Conservation (phyloP, 192 early-diverging fungal species). For the Mortierella alpina region DNA sequence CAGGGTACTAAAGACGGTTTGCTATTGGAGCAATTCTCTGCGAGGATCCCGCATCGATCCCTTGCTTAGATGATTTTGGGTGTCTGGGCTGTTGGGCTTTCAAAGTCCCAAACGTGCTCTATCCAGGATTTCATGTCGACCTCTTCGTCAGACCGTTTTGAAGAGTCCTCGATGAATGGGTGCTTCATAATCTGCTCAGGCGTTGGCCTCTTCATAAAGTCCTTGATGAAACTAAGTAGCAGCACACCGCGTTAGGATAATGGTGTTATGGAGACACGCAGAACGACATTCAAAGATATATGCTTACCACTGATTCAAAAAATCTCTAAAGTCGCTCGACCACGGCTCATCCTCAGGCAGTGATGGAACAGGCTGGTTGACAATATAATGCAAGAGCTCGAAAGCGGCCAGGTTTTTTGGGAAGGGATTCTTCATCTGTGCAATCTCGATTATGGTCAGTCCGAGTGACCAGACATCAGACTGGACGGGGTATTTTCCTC, state of each 20-base stretch:
- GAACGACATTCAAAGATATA: conserved; percentile 5
- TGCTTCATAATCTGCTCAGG: conserved; percentile 76
- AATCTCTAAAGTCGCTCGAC: conserved; percentile 72
- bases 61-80: conserved; percentile 24
- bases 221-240: conserved; percentile 75
- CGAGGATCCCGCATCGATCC: no score
- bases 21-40: not conserved
- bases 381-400: conserved; percentile 94
- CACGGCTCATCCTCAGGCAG: conserved; percentile 73
- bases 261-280: not conserved
- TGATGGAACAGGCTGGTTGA: conserved; percentile 86
- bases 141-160: conserved; percentile 53
- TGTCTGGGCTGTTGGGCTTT: conserved; percentile 33
- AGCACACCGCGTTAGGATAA: not conserved
- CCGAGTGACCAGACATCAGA: conserved; percentile 98
- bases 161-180: conserved; percentile 74
- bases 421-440: conserved; percentile 92
- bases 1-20: not conserved
- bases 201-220: conserved; percentile 73
- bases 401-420: conserved; percentile 87
- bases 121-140: conserved; percentile 81
- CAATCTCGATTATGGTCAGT: conserved; percentile 93
- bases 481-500: conserved; percentile 86
- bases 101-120: conserved; percentile 72
- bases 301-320: conserved; percentile 77